Conservation (phyloP, 2,329 filamentous ascomycete species). For the Aspergillus brunneoviolaceus region DNA sequence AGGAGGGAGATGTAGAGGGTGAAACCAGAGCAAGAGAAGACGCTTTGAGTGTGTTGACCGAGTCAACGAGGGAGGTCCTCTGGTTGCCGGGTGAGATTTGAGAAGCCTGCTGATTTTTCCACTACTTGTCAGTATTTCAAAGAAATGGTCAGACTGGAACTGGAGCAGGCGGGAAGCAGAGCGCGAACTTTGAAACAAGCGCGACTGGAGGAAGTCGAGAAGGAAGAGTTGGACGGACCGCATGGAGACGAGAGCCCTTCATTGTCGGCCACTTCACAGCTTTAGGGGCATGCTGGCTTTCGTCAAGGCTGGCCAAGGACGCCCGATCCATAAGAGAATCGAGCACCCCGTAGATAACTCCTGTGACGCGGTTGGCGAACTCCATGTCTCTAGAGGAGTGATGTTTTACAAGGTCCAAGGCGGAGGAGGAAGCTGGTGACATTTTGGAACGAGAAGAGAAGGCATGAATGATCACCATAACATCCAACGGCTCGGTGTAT, state of each 20-base stretch:
- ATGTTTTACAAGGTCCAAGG: not conserved
- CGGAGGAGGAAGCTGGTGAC: not conserved
- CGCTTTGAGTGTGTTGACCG: not conserved
- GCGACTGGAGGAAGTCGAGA: not conserved
- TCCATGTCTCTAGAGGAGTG: conserved; percentile 5
- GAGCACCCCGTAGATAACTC: conserved; percentile 15
- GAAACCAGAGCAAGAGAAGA: not conserved
- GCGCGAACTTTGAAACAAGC: not conserved
- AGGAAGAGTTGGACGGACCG: not conserved
- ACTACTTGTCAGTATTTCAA: not conserved
- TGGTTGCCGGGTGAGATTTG: not conserved
- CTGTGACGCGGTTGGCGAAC: conserved; percentile 9
- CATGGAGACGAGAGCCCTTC: not conserved
- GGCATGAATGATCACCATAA: not conserved
- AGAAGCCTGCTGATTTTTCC: not conserved
- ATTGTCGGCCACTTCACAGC: not conserved
- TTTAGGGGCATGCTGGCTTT: conserved; percentile 27
- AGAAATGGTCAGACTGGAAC: not conserved
- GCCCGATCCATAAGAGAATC: conserved; percentile 12
- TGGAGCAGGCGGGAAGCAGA: not conserved
- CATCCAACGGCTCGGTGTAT: not conserved
- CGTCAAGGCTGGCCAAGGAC: conserved; percentile 12
- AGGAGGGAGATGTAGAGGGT: not conserved
- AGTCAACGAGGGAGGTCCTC: not conserved
- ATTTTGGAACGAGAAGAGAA: not conserved